Conservation (phyloP, 306 rosid species). For the Mimosa bimucronata region DNA sequence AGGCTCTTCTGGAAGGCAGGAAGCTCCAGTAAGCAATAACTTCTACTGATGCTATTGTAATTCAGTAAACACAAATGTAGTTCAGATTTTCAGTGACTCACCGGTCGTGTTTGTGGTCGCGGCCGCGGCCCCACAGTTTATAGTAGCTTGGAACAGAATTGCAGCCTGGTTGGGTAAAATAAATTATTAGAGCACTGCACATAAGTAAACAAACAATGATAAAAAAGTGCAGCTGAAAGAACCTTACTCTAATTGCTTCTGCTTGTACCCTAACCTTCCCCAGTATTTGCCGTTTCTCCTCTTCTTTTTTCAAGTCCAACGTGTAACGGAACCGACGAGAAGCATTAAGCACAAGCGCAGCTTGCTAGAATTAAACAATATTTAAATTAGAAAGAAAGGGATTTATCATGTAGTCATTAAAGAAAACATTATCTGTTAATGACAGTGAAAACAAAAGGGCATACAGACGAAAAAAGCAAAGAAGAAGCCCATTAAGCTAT, state of each 20-base stretch:
- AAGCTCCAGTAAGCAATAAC: background rate
- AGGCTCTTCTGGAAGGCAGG: background rate
- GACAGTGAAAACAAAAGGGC: constrained; percentile 17
- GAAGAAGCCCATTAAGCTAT: too few relatives aligned
- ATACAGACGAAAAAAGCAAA: constrained; percentile 4
- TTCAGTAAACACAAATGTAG: constrained; percentile 26
- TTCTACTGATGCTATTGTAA: background rate
- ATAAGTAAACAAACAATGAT: constrained; percentile 16
- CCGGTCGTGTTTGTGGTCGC: constrained; percentile 46
- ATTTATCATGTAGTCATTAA: background rate
- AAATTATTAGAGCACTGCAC: constrained; percentile 34
- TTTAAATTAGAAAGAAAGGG: background rate
- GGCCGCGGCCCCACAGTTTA: background rate
- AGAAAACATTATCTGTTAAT: background rate
- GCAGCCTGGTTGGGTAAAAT: constrained; percentile 71
- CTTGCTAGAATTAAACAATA: constrained; percentile 63
- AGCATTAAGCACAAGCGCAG: constrained; percentile 97
- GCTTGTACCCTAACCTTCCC: constrained; percentile 86
- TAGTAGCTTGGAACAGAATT: constrained; percentile 65
- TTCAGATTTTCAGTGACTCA: constrained; percentile 50
- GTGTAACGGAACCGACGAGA: constrained; percentile 99
- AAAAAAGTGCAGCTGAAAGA: constrained; percentile 36
- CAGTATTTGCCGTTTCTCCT: constrained; percentile 66
- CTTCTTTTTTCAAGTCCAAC: constrained; percentile 93
- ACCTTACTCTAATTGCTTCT: constrained; percentile 76